phyloP scores from a whole-genome alignment of 2,329 filamentous ascomycete species.

The Pseudomassariella vexata region DNA sequence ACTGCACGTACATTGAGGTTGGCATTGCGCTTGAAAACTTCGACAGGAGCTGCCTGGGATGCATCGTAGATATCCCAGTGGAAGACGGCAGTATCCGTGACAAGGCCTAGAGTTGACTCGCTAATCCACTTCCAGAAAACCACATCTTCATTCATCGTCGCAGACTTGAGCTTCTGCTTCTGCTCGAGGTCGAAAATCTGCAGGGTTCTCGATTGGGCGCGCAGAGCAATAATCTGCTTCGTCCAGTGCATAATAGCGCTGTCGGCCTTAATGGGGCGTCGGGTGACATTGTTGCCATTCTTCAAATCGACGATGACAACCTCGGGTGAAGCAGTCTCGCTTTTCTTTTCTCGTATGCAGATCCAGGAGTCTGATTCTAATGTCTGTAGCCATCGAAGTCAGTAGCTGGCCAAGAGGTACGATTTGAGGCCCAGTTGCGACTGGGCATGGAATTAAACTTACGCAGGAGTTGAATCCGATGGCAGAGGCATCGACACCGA shows the following conservation, averaged over 20 bases:
- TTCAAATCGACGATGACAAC: constrained; percentile 98
- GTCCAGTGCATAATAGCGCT: constrained; percentile 99
- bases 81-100: constrained; percentile 86
- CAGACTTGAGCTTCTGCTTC: constrained; percentile 95
- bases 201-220: constrained; percentile 87
- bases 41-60: constrained; percentile 70
- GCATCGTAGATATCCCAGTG: constrained; percentile 97
- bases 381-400: constrained; percentile 54
- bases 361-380: constrained; percentile 96
- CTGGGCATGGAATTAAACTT: constrained; percentile 31
- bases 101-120: constrained; percentile 78
- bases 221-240: constrained; percentile 92
- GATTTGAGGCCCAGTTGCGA: not conserved
- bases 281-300: constrained; percentile 92
- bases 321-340: constrained; percentile 76
- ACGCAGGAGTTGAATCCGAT: constrained; percentile 88
- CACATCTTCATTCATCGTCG: constrained; percentile 94
- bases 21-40: constrained; percentile 90
- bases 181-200: constrained; percentile 94
- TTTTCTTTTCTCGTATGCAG: constrained; percentile 92
- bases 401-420: constrained; percentile 7
- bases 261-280: constrained; percentile 95
- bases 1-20: constrained; percentile 68
- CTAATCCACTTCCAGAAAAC: constrained; percentile 99
- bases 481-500: constrained; percentile 38